These are phyloP conservation scores for Albifimbria verrucaria DNA, from an alignment of 2,329 filamentous ascomycete species.

Conservation along the genomic window DNA sequence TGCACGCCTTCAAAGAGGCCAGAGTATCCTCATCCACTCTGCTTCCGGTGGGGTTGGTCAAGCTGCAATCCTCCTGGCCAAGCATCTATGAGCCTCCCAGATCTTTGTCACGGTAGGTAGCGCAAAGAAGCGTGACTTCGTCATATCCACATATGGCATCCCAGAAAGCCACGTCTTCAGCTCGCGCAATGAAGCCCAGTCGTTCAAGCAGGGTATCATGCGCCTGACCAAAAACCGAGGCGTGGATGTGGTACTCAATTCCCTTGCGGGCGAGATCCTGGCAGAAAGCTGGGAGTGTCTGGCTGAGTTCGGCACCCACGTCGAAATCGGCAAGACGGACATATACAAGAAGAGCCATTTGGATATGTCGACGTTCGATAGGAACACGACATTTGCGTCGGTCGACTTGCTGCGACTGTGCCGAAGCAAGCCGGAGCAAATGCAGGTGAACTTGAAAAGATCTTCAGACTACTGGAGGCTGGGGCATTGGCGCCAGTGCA, in stretches of 20 bases:
- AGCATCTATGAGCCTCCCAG: slow-evolving; percentile 11
- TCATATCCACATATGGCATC: slow-evolving; percentile 22
- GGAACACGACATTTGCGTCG: neutral
- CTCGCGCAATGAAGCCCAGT: slow-evolving; percentile 15
- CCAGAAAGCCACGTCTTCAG: slow-evolving; percentile 23
- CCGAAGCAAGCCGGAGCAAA: neutral
- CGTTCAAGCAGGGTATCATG: slow-evolving; percentile 19
- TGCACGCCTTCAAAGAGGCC: slow-evolving; percentile 19
- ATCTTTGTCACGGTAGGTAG: slow-evolving; percentile 26
- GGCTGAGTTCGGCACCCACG: neutral
- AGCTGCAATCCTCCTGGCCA: slow-evolving; percentile 13
- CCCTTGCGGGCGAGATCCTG: slow-evolving; percentile 19
- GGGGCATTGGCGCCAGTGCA: neutral
- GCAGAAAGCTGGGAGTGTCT: neutral
- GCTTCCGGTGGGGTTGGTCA: slow-evolving; percentile 17
- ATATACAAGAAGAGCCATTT: neutral
- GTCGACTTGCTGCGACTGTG: neutral
- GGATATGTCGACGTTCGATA: neutral
- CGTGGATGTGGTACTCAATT: slow-evolving; percentile 28
- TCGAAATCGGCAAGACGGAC: neutral
- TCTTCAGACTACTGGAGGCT: neutral
- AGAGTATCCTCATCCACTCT: slow-evolving; percentile 18
- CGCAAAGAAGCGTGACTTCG: slow-evolving; percentile 19
- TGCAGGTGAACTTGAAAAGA: neutral
- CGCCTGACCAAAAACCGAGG: slow-evolving; percentile 15